Evolutionary conservation across 2,329 filamentous ascomycete genomes (phyloP).

Genomic region (Trichoderma koningii): DNA sequence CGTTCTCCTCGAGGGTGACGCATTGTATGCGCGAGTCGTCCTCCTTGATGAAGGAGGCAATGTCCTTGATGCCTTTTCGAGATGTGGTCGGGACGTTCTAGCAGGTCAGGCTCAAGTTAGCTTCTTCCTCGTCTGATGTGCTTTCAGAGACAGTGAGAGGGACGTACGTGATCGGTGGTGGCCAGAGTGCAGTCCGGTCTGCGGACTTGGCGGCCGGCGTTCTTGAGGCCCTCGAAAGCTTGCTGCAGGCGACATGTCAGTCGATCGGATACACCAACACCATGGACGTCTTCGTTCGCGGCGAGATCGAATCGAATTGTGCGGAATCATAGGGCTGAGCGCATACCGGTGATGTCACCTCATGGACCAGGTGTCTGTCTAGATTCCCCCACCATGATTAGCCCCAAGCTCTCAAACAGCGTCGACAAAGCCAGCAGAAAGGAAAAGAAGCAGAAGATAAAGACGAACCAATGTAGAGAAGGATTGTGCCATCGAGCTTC

Average conservation of each 20-base stretch:
- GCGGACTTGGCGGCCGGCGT: constrained; percentile 83
- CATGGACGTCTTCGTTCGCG: neutral
- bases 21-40: constrained; percentile 92
- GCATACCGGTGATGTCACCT: constrained; percentile 92
- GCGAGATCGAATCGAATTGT: neutral
- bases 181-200: constrained; percentile 95
- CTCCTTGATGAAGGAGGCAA: constrained; percentile 91
- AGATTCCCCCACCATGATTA: constrained; percentile 26
- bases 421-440: neutral
- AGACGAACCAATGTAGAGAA: constrained; percentile 84
- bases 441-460: too few species aligned
- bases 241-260: constrained; percentile 56
- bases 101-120: constrained; percentile 28
- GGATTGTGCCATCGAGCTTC: constrained; percentile 87
- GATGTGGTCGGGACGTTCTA: constrained; percentile 93
- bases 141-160: neutral
- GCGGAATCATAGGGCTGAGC: constrained; percentile 5
- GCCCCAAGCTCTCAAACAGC: neutral
- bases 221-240: constrained; percentile 94
- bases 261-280: neutral
- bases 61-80: constrained; percentile 90
- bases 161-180: constrained; percentile 90
- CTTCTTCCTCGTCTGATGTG: neutral
- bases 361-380: constrained; percentile 96
- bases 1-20: constrained; percentile 93